Base-by-base conservation (phyloP, 1,139 yeast species). In the Taphrina sp. region DNA sequence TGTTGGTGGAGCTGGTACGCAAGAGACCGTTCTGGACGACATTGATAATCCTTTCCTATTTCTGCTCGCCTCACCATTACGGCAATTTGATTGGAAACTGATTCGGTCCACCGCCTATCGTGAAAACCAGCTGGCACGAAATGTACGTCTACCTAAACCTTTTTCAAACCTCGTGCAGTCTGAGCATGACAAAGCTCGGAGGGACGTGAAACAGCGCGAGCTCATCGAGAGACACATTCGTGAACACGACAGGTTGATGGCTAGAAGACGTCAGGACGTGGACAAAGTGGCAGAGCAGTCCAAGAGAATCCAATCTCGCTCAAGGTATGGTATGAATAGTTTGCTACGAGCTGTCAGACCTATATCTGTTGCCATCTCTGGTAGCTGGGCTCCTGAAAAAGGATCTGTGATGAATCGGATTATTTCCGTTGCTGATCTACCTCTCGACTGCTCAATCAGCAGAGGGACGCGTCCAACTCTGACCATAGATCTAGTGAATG, bases 131-230 rank as follows among this genome's bases (percentile, higher is more conserved):
- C 8, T 8, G 2, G 20, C n/a, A 23, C 44, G 34, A 22, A 33
- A 14, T 37, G 46, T 23, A 22, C 45, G 35, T 20, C 24, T 37
- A 16, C 44, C 26, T 45, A 52, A 35, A n/a, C 70, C 79, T 3
- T 81, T 82, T 62, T 68, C 67, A n/a, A 63, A 67, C 1, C 69
- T 77, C 51, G 67, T 82, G 19, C 64, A 69, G 0, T 72, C 70
- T 28, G 87, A 83, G 65, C 64, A 71, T 7, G 79, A 75, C 26
- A 76, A 82, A 63, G 61, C 76, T 29, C 74, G 74, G 60, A 69
- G 84, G 46, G 88, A 83, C 61, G 63, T 66, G 3, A 70, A 72
- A 39, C 80, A 76, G 63, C 69, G 65, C 33, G 82, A 77, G 29
- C 61, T 64, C 3, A 61, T 79, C 33, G 74, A 72, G 31, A 66